Evolutionary conservation across 257 asterid genomes (phyloP).

Genomic region (Jacaranda copaia): DNA sequence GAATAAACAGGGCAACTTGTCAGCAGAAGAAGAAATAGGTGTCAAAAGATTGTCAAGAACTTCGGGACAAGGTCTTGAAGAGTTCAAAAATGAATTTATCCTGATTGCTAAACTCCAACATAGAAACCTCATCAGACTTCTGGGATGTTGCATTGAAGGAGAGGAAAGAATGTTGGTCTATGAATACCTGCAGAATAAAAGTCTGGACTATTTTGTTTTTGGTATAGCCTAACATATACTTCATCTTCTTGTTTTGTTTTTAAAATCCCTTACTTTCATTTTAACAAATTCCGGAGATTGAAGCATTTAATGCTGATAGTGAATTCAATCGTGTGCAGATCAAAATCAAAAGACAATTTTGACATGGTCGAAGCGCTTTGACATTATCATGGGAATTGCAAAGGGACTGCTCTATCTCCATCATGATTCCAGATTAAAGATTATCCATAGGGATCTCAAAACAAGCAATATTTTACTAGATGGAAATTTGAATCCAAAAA

Average conservation of each 20-base stretch:
- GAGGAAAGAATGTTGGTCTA: slow-evolving; percentile 52
- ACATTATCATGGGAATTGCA: slow-evolving; percentile 37
- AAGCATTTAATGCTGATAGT: too few relatives aligned
- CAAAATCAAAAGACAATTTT: slow-evolving; percentile 3
- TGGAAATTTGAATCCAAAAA: slow-evolving; percentile 43
- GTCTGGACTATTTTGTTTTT: too few relatives aligned
- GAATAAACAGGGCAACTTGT: slow-evolving; percentile 42
- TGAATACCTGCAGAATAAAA: slow-evolving; percentile 47
- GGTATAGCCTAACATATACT: slow-evolving; percentile 2
- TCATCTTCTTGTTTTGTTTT: background rate
- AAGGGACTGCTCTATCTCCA: slow-evolving; percentile 43
- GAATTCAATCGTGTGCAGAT: slow-evolving; percentile 29
- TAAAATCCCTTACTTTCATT: too few relatives aligned
- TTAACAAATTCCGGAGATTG: background rate
- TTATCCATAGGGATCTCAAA: slow-evolving; percentile 50
- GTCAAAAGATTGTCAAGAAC: slow-evolving; percentile 51
- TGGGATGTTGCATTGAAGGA: slow-evolving; percentile 51
- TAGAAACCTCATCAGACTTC: slow-evolving; percentile 49
- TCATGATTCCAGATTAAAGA: slow-evolving; percentile 49
- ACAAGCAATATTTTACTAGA: slow-evolving; percentile 30
- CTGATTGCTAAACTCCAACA: slow-evolving; percentile 56
- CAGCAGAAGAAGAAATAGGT: slow-evolving; percentile 43
- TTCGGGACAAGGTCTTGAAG: slow-evolving; percentile 49
- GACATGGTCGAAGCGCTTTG: too few relatives aligned
- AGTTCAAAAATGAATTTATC: slow-evolving; percentile 39